phyloP scores from a whole-genome alignment of 805 yeast species.

The Wickerhamiella lipophila region DNA sequence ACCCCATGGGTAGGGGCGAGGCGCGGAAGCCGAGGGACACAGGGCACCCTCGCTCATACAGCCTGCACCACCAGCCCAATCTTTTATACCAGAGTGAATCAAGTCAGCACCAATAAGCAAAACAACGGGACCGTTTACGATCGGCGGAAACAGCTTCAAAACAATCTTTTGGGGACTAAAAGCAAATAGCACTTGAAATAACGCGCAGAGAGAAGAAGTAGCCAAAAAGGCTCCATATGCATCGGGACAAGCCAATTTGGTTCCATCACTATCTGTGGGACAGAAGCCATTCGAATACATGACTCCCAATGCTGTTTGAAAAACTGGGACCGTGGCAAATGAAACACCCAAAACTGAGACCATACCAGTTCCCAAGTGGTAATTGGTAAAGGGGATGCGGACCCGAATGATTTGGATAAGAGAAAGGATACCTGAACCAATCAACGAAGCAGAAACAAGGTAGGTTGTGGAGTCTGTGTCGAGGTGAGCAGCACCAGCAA shows the following conservation, averaged over 20 bases:
- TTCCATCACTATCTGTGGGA: slow-evolving; percentile 51
- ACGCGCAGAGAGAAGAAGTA: slow-evolving; percentile 65
- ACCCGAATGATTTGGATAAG: slow-evolving; percentile 68
- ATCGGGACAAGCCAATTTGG: slow-evolving; percentile 63
- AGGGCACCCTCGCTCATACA: slow-evolving; percentile 26
- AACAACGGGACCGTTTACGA: slow-evolving; percentile 91
- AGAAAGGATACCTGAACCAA: slow-evolving; percentile 59
- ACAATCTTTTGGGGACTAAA: slow-evolving; percentile 63
- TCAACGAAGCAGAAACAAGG: slow-evolving; percentile 58
- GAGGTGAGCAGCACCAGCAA: slow-evolving; percentile 51
- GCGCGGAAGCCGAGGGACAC: slow-evolving; percentile 42
- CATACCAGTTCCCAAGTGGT: slow-evolving; percentile 76
- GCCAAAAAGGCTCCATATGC: slow-evolving; percentile 84
- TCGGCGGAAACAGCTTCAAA: slow-evolving; percentile 70
- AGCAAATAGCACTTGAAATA: slow-evolving; percentile 58
- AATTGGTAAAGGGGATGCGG: slow-evolving; percentile 59
- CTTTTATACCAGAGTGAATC: slow-evolving; percentile 59
- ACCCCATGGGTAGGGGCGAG: slow-evolving; percentile 58
- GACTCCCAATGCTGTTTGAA: slow-evolving; percentile 58
- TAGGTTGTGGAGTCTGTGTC: slow-evolving; percentile 40
- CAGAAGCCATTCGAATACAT: slow-evolving; percentile 68
- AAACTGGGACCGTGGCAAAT: slow-evolving; percentile 77
- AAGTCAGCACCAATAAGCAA: slow-evolving; percentile 65
- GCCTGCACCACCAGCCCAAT: slow-evolving; percentile 81
- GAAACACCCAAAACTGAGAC: slow-evolving; percentile 86